Evolutionary conservation across 139 green algal species (phyloP).

Genomic region (Closterium sp.): DNA sequence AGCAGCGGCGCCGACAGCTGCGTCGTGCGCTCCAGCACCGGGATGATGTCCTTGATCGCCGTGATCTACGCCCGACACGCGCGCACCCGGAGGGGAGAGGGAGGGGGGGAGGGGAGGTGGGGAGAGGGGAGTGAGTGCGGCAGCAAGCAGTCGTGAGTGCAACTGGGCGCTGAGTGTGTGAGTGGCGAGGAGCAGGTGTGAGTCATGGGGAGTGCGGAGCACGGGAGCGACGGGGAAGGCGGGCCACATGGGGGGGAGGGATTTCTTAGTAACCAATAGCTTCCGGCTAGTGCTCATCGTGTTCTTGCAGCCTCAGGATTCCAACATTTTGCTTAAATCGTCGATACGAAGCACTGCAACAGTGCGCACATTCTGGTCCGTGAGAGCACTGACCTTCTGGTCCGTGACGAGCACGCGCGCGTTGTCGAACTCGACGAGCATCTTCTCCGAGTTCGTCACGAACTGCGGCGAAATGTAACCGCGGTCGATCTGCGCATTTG

Average conservation of each 20-base stretch:
- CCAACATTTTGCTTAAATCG: too few relatives aligned
- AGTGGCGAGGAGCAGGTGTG: too few relatives aligned
- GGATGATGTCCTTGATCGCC: constrained; percentile 72
- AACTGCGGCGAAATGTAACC: constrained; percentile 98
- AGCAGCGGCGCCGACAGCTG: constrained; percentile 58
- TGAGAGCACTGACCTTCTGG: constrained; percentile 66
- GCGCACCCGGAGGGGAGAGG: not conserved
- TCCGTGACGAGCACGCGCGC: constrained; percentile 90
- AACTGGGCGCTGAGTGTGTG: too few relatives aligned
- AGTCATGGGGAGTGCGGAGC: too few relatives aligned
- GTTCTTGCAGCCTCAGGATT: too few relatives aligned
- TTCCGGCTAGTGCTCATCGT: too few relatives aligned
- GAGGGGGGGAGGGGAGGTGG: not conserved
- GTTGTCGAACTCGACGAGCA: constrained; percentile 92
- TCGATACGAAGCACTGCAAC: not conserved
- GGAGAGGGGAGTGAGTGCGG: not conserved
- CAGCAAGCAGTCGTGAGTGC: not conserved
- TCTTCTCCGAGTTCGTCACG: constrained; percentile 87
- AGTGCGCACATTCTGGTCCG: too few relatives aligned
- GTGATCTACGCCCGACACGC: constrained; percentile 58
- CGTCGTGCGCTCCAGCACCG: constrained; percentile 73
- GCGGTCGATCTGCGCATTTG: constrained; percentile 77
- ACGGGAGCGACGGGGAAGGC: too few relatives aligned
- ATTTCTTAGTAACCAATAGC: too few relatives aligned
- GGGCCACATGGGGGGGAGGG: too few relatives aligned